Evolutionary conservation across 768 basidiomycete genomes (phyloP).

Genomic region (Collybia sordida): DNA sequence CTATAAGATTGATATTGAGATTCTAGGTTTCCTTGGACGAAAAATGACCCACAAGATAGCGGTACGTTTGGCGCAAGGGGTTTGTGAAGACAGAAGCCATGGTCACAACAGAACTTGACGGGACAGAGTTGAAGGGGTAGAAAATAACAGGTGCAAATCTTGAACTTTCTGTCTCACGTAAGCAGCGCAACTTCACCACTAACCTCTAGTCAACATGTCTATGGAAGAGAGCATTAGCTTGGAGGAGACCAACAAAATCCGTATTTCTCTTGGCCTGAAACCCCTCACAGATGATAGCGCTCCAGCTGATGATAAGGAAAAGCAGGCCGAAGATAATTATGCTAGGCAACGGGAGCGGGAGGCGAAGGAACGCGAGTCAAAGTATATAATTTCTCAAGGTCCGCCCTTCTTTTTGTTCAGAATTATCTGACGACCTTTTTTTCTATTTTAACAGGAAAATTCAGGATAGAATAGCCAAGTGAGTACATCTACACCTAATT

Average conservation of each 20-base stretch:
- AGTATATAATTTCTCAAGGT: conserved; percentile 48
- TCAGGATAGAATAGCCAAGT: conserved; percentile 83
- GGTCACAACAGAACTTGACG: conserved; percentile 6
- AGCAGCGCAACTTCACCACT: conserved; percentile 13
- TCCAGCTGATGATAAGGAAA: conserved; percentile 73
- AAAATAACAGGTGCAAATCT: conserved; percentile 10
- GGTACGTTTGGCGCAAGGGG: conserved; percentile 53
- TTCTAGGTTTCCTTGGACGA: too few species aligned
- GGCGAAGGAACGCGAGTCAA: conserved; percentile 69
- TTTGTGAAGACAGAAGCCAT: conserved; percentile 45
- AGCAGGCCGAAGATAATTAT: conserved; percentile 88
- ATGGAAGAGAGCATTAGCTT: conserved; percentile 90
- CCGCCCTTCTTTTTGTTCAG: conserved; percentile 9
- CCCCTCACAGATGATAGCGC: conserved; percentile 83
- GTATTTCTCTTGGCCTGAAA: conserved; percentile 90
- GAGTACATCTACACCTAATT: conserved; percentile 44
- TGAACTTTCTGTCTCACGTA: conserved; percentile 14
- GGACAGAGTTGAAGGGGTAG: conserved; percentile 1
- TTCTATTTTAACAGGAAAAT: conserved; percentile 52
- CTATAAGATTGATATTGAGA: conserved; percentile 33
- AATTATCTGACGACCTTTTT: conserved; percentile 22
- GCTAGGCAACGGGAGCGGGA: conserved; percentile 67
- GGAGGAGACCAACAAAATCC: conserved; percentile 95
- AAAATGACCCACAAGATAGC: conserved; percentile 38
- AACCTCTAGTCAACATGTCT: conserved; percentile 39